Evolutionary conservation across 1,139 yeast genomes (phyloP).

Genomic region (Hyphopichia wangnamkhiaoensis): DNA sequence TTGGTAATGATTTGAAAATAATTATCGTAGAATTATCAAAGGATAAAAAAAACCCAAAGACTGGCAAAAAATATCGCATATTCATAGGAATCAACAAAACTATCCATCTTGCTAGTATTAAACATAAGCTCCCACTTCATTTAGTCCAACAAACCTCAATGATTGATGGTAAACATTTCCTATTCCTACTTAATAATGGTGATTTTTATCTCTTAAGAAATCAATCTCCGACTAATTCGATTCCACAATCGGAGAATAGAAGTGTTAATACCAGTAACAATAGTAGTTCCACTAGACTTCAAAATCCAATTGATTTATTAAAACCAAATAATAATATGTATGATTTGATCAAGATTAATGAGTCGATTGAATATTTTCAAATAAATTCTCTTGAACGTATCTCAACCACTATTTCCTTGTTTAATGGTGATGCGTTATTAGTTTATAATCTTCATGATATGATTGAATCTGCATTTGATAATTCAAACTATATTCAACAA

Average conservation of each 20-base stretch:
- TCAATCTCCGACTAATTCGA: slow-evolving; percentile 16
- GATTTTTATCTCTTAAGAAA: slow-evolving; percentile 41
- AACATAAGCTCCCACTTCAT: slow-evolving; percentile 24
- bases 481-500: slow-evolving; percentile 10
- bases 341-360: slow-evolving; percentile 34
- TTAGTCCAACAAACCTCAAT: slow-evolving; percentile 27
- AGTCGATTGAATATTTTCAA: slow-evolving; percentile 35
- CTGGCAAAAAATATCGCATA: slow-evolving; percentile 24
- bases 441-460: slow-evolving; percentile 34
- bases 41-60: slow-evolving; percentile 6
- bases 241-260: neutral
- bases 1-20: slow-evolving; percentile 32
- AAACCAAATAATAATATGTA: slow-evolving; percentile 31
- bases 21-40: slow-evolving; percentile 30
- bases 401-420: slow-evolving; percentile 25
- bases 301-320: slow-evolving; percentile 16
- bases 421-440: slow-evolving; percentile 29
- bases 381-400: slow-evolving; percentile 18
- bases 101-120: slow-evolving; percentile 36
- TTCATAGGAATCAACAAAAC: slow-evolving; percentile 36
- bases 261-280: neutral
- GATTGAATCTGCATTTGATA: slow-evolving; percentile 26
- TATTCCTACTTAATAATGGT: slow-evolving; percentile 38
- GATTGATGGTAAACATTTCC: slow-evolving; percentile 34
- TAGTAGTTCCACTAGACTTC: neutral